Evolutionary conservation across 75 land plant species (phyloP).

Genomic region (Azolla pinnata): DNA sequence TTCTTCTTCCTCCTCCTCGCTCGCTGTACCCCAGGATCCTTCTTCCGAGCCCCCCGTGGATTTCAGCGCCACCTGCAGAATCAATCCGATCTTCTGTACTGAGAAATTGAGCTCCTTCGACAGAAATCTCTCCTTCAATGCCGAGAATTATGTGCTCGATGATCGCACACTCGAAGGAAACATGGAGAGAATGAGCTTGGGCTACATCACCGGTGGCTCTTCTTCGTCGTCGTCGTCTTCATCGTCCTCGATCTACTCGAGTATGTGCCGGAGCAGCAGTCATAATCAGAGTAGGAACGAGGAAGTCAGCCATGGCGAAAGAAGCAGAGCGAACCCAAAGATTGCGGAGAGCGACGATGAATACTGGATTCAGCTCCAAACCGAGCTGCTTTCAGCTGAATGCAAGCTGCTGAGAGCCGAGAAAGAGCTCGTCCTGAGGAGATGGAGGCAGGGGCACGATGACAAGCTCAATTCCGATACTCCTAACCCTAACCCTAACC

Average conservation of each 20-base stretch:
- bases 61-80: no score
- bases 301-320: not conserved
- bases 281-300: not conserved
- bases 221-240: not conserved
- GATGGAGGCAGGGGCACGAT: constrained; percentile 34
- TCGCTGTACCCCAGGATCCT: no score
- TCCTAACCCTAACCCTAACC: not conserved
- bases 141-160: no score
- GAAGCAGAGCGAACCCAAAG: no score
- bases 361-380: constrained; percentile 51
- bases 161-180: not conserved
- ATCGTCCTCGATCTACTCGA: not conserved
- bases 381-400: constrained; percentile 67
- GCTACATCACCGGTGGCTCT: not conserved
- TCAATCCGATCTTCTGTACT: no score
- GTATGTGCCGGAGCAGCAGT: not conserved
- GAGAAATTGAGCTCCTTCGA: no score
- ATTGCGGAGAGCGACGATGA: constrained; percentile 20
- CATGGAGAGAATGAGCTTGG: not conserved
- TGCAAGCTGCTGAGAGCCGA: constrained; percentile 70
- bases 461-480: constrained; percentile 1
- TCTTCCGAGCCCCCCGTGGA: no score
- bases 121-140: no score
- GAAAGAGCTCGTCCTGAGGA: constrained; percentile 46
- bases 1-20: no score